Percentiles rank a stretch among this genome's conserved stretches.
Evolutionary conservation across 805 yeast genomes (phyloP).

Genomic region (Saturnispora serradocipensis): DNA sequence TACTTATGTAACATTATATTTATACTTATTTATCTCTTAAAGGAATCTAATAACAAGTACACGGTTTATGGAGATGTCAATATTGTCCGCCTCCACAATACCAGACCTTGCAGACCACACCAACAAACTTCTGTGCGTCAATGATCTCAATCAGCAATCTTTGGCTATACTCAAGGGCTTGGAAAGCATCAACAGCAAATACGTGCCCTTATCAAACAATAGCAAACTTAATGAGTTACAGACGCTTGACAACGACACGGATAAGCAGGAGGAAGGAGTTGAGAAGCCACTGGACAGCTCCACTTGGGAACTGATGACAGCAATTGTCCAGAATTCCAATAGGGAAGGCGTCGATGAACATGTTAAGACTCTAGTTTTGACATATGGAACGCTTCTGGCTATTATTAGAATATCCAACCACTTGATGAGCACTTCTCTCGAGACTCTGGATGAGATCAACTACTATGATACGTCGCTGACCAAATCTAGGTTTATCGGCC

Average conservation of each 20-base stretch:
- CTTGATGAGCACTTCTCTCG: conserved; percentile 33
- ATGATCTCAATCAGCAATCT: neutral
- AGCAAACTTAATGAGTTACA: neutral
- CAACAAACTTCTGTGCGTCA: neutral
- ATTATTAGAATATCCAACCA: conserved; percentile 15
- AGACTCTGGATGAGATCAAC: conserved; percentile 34
- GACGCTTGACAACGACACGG: neutral
- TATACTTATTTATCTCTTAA: neutral
- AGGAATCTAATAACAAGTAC: neutral
- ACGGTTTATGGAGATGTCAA: neutral
- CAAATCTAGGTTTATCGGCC: conserved; percentile 18
- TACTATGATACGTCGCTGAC: conserved; percentile 38
- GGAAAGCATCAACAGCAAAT: neutral
- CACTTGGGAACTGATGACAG: neutral
- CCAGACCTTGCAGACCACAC: neutral
- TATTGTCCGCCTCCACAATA: neutral
- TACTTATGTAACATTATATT: neutral
- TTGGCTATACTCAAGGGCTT: neutral
- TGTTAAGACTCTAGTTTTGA: neutral
- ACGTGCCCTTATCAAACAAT: neutral
- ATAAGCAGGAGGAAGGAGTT: neutral
- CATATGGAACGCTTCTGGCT: neutral
- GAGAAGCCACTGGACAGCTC: neutral
- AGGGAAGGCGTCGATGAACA: neutral
- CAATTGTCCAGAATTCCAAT: neutral